Percentiles rank a stretch among this genome's conserved stretches.
Conservation (phyloP, 1,139 yeast genomes). For the Debaryomyces psychrophilus region DNA sequence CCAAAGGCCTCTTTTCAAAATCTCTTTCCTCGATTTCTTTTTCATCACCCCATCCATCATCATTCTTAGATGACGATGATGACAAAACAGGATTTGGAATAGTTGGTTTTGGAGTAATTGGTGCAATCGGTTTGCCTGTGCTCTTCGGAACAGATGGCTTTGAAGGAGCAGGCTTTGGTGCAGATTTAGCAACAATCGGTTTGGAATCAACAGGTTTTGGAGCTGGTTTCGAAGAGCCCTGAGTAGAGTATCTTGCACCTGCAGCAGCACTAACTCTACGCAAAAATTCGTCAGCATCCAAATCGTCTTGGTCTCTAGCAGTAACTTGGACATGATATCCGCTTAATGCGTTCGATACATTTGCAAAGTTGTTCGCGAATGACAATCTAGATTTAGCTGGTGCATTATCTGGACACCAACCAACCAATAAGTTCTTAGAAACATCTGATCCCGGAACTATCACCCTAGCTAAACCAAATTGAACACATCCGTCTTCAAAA, state of each 20-base stretch:
- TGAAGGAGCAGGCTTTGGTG: constrained; percentile 26
- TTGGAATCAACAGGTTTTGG: constrained; percentile 27
- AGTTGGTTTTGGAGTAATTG: constrained; percentile 28
- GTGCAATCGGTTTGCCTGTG: constrained; percentile 44
- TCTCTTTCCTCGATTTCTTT: constrained; percentile 74
- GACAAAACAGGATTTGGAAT: constrained; percentile 22
- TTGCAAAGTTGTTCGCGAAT: constrained; percentile 75
- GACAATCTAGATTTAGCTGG: constrained; percentile 74
- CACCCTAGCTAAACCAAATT: constrained; percentile 87
- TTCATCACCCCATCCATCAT: constrained; percentile 68
- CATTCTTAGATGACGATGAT: constrained; percentile 34
- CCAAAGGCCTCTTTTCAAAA: constrained; percentile 62
- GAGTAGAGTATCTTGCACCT: constrained; percentile 90
- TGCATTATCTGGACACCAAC: constrained; percentile 94
- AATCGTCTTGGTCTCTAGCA: constrained; percentile 92
- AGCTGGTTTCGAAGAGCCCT: constrained; percentile 23
- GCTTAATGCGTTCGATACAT: constrained; percentile 64
- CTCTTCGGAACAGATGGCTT: constrained; percentile 40
- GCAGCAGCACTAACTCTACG: constrained; percentile 86
- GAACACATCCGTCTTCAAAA: constrained; percentile 86
- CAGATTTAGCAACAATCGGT: constrained; percentile 24
- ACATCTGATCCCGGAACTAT: constrained; percentile 90
- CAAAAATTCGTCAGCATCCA: constrained; percentile 75
- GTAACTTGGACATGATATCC: constrained; percentile 96
- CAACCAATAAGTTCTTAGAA: constrained; percentile 77